Evolutionary conservation across 495 filamentous ascomycete genomes (phyloP).

Genomic region (Bacidia gigantensis): DNA sequence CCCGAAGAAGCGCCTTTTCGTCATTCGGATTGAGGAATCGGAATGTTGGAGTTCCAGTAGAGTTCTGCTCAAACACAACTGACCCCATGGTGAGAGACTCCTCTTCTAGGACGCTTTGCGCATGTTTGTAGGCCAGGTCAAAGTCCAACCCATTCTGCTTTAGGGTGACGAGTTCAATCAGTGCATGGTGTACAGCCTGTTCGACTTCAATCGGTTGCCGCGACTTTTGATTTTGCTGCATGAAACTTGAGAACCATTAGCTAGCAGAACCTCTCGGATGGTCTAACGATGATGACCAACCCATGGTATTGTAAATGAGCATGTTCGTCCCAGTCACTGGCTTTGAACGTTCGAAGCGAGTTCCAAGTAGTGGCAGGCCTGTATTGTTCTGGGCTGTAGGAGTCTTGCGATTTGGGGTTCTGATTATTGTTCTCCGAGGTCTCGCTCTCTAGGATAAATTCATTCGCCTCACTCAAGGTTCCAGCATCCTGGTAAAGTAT

Average conservation of each 20-base stretch:
- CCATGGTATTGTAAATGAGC: constrained; percentile 12
- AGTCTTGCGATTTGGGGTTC: neutral
- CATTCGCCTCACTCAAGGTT: neutral
- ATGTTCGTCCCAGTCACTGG: constrained; percentile 3
- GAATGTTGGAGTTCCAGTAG: neutral
- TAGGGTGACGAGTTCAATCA: constrained; percentile 45
- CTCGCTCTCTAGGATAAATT: neutral
- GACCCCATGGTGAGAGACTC: constrained; percentile 10
- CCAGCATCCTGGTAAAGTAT: no score
- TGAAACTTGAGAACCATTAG: neutral
- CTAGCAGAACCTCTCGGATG: neutral
- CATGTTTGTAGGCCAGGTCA: neutral
- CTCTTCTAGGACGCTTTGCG: constrained; percentile 7
- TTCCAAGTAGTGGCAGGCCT: constrained; percentile 42
- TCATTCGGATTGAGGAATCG: constrained; percentile 1
- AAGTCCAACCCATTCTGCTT: constrained; percentile 24
- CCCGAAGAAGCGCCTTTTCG: neutral
- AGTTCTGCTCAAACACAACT: constrained; percentile 19
- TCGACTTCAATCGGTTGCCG: constrained; percentile 18
- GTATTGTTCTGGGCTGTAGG: constrained; percentile 26
- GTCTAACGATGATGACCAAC: constrained; percentile 2
- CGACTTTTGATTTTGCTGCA: constrained; percentile 12
- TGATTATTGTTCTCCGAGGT: neutral
- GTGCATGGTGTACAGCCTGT: constrained; percentile 40
- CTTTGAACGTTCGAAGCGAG: constrained; percentile 36